phyloP scores from a whole-genome alignment of 2,329 filamentous ascomycete species.

The Trichocomaceae sp. region DNA sequence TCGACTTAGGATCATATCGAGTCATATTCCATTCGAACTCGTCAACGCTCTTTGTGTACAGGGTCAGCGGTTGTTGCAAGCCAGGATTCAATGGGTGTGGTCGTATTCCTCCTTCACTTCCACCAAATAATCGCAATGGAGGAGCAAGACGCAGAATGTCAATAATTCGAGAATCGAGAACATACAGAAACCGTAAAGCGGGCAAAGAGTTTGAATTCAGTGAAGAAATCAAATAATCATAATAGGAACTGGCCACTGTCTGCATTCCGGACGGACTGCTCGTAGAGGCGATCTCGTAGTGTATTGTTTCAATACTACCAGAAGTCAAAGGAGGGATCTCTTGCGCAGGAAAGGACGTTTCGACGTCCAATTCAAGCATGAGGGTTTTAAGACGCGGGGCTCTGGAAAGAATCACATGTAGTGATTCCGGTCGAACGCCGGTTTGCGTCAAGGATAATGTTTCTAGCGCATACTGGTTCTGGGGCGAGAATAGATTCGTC shows the following conservation, averaged over 20 bases:
- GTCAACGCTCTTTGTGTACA: constrained; percentile 61
- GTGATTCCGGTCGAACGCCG: constrained; percentile 48
- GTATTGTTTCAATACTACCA: constrained; percentile 61
- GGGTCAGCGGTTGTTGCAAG: constrained; percentile 53
- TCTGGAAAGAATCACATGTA: constrained; percentile 38
- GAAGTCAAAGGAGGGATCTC: constrained; percentile 60
- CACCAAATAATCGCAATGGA: constrained; percentile 50
- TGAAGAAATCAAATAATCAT: constrained; percentile 78
- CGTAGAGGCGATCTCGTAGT: constrained; percentile 67
- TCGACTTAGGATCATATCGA: constrained; percentile 45
- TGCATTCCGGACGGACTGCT: constrained; percentile 53
- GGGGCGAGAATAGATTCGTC: constrained; percentile 58
- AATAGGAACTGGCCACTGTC: constrained; percentile 57
- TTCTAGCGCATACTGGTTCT: constrained; percentile 55
- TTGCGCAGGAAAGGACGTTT: constrained; percentile 51
- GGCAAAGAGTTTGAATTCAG: constrained; percentile 71
- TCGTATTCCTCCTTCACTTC: constrained; percentile 24
- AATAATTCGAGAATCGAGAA: constrained; percentile 76
- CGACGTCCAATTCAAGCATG: constrained; percentile 51
- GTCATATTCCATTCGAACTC: constrained; percentile 65
- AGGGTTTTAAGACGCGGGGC: constrained; percentile 42
- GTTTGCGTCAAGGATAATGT: constrained; percentile 67
- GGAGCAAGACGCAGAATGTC: constrained; percentile 70
- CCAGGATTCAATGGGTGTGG: constrained; percentile 23
- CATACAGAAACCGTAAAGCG: constrained; percentile 68